Percentiles rank a stretch among this genome's conserved stretches.
Evolutionary conservation across 805 yeast genomes (phyloP).

Genomic region (Saccharomyces eubayanus): DNA sequence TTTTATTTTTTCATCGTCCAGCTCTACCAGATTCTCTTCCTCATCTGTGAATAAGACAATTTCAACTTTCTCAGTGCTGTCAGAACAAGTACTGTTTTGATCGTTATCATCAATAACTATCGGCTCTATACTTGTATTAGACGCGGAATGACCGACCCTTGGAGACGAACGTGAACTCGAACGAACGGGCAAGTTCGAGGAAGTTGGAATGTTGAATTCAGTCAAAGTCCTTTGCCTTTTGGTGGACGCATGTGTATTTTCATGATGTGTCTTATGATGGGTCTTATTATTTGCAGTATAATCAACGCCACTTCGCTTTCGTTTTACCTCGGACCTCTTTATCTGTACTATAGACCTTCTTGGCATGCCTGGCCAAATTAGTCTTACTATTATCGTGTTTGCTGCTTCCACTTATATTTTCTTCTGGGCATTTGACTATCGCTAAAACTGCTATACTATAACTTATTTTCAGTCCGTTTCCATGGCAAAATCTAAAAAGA

Average conservation of each 20-base stretch:
- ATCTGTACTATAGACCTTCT: conserved; percentile 13
- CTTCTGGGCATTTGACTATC: neutral
- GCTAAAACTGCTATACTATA: neutral
- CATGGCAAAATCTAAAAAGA: neutral
- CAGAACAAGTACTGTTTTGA: neutral
- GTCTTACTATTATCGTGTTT: neutral
- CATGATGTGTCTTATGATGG: neutral
- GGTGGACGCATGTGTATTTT: neutral
- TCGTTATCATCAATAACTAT: conserved; percentile 7
- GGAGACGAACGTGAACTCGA: neutral
- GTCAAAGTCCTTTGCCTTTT: conserved; percentile 21
- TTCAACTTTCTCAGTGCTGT: neutral
- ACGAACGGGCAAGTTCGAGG: conserved; percentile 6
- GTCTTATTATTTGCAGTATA: neutral
- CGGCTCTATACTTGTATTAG: neutral
- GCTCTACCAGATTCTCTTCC: conserved; percentile 1
- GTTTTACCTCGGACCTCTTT: conserved; percentile 9
- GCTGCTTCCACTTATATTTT: neutral
- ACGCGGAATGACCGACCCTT: neutral
- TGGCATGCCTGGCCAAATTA: conserved; percentile 3
- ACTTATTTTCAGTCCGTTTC: neutral
- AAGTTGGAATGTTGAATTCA: conserved; percentile 22
- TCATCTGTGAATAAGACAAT: neutral
- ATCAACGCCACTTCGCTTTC: conserved; percentile 1
- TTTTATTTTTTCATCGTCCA: conserved; percentile 5